Evolutionary conservation across 345 rosid species (phyloP).

Genomic region (Aethionema arabicum): DNA sequence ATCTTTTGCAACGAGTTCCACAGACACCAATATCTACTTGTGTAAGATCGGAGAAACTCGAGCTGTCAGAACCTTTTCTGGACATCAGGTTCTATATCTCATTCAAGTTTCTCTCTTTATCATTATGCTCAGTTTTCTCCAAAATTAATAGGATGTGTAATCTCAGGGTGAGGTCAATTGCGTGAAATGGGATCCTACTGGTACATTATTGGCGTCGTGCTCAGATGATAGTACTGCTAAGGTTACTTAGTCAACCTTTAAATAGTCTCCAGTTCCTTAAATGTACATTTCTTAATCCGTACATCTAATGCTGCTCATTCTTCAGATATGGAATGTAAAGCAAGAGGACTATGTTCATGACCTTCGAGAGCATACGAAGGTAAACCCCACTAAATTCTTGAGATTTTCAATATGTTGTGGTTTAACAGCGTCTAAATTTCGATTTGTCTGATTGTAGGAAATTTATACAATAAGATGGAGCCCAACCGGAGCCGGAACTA

Average conservation of each 20-base stretch:
- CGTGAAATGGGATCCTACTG: constrained; percentile 99
- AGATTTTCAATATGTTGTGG: background rate
- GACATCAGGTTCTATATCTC: constrained; percentile 72
- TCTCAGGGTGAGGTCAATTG: constrained; percentile 98
- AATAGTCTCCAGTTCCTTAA: constrained; percentile 2
- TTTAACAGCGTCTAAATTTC: background rate
- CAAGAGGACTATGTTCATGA: constrained; percentile 79
- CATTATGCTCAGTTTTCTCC: constrained; percentile 10
- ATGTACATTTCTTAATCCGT: background rate
- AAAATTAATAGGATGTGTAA: background rate
- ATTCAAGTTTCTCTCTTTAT: constrained; percentile 18
- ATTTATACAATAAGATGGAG: constrained; percentile 95
- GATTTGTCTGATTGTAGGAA: constrained; percentile 47
- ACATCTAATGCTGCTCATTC: constrained; percentile 15
- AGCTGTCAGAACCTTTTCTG: constrained; percentile 76
- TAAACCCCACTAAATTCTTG: constrained; percentile 17
- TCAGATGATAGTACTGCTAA: constrained; percentile 96
- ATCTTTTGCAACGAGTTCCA: constrained; percentile 97
- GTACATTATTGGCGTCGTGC: constrained; percentile 88
- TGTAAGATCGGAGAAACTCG: constrained; percentile 89
- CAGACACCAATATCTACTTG: constrained; percentile 87
- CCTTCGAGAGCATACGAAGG: constrained; percentile 78
- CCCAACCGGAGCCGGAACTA: constrained; percentile 90
- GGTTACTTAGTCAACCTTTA: constrained; percentile 41
- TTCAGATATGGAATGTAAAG: constrained; percentile 85